These are phyloP conservation scores for Solanum bulbocastanum DNA, from an alignment of 257 asterid species.

Conservation along the genomic window DNA sequence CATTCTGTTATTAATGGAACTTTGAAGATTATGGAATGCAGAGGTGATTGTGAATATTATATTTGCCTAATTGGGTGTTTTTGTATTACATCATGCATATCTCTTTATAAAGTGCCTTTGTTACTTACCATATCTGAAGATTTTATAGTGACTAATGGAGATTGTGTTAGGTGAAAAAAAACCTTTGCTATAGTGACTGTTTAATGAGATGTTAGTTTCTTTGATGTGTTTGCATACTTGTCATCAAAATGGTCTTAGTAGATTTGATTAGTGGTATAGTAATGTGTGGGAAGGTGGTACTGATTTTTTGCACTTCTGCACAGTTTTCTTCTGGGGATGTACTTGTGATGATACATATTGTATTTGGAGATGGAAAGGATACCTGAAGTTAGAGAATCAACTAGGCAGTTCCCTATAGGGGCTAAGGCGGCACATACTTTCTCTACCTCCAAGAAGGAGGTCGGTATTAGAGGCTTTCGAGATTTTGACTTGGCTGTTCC, in stretches of 20 bases:
- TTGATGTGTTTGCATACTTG: background rate
- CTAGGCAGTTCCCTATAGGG: constrained; percentile 27
- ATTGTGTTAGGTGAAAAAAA: background rate
- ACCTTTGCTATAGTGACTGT: background rate
- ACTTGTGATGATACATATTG: constrained; percentile 45
- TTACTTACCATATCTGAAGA: background rate
- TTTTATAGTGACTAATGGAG: background rate
- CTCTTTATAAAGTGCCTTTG: background rate
- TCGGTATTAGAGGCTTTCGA: constrained; percentile 22
- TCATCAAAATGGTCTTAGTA: background rate
- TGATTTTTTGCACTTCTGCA: background rate
- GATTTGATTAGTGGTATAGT: background rate
- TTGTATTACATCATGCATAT: background rate
- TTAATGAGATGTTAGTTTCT: background rate
- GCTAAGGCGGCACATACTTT: constrained; percentile 19
- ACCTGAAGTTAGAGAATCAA: constrained; percentile 35
- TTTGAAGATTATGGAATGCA: background rate
- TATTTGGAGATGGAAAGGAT: constrained; percentile 49
- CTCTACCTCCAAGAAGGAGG: constrained; percentile 29
- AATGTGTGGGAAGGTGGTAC: background rate
- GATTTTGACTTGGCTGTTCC: constrained; percentile 25
- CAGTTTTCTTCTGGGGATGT: constrained; percentile 4
- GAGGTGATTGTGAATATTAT: background rate
- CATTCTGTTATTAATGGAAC: background rate
- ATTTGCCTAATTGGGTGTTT: background rate